phyloP scores from a whole-genome alignment of 2,329 filamentous ascomycete species.

The Alternaria metachromatica region DNA sequence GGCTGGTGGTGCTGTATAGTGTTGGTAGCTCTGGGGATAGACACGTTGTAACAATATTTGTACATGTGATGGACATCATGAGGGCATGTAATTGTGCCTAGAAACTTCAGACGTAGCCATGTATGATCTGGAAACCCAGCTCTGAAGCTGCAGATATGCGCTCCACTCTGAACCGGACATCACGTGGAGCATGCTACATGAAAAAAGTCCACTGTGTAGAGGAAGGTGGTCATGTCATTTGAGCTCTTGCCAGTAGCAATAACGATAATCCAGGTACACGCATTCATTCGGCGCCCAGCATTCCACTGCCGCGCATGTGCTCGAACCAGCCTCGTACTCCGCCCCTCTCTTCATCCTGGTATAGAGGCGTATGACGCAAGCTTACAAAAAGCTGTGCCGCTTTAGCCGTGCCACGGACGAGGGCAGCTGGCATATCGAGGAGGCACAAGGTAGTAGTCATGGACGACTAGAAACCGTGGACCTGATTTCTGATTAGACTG shows the following conservation, averaged over 20 bases:
- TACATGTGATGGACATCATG: constrained; percentile 5
- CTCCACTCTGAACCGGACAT: background rate
- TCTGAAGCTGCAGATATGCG: background rate
- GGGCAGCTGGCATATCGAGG: background rate
- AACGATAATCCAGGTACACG: background rate
- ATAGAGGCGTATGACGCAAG: constrained; percentile 2
- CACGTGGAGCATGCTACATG: background rate
- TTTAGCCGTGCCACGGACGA: background rate
- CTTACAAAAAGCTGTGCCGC: constrained; percentile 3
- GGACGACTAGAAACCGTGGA: constrained; percentile 45
- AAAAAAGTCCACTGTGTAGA: background rate
- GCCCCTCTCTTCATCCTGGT: background rate
- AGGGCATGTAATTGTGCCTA: background rate
- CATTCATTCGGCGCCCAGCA: constrained; percentile 7
- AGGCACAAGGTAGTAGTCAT: background rate
- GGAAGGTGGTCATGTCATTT: constrained; percentile 1
- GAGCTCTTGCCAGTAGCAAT: constrained; percentile 4
- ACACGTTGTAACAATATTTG: constrained; percentile 24
- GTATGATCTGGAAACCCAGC: background rate
- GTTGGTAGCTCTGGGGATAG: background rate
- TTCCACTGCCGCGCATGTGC: constrained; percentile 5
- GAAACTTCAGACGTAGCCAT: background rate
- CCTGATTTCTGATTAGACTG: constrained; percentile 22
- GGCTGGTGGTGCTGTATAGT: constrained; percentile 9
- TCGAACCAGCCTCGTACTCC: background rate